phyloP scores from a whole-genome alignment of 345 rosid genomes.

The Rhodamnia rubescens region DNA sequence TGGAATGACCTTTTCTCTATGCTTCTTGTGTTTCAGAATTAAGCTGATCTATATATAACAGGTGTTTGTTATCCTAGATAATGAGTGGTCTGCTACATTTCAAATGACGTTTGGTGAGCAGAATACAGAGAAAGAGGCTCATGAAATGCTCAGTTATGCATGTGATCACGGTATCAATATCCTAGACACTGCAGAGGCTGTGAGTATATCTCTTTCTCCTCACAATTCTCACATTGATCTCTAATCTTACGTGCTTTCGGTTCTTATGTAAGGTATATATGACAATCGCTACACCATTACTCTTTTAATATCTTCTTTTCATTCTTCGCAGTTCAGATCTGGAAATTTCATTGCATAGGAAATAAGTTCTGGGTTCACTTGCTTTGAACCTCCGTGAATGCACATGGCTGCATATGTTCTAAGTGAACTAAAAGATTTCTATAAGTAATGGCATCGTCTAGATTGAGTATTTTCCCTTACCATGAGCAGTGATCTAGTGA shows the following conservation, averaged over 20 bases:
- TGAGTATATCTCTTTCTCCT: slow-evolving; percentile 15
- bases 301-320: not conserved
- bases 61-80: not conserved
- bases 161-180: slow-evolving; percentile 60
- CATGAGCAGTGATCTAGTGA: not conserved
- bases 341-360: not conserved
- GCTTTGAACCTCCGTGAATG: not conserved
- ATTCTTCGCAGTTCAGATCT: not conserved
- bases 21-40: not conserved
- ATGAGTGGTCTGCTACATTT: not conserved
- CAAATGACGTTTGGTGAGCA: slow-evolving; percentile 93
- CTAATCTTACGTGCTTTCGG: not conserved
- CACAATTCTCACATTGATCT: not conserved
- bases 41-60: not conserved
- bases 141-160: slow-evolving; percentile 64
- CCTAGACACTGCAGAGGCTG: slow-evolving; percentile 76
- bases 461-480: not conserved
- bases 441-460: not conserved
- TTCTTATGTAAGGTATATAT: not conserved
- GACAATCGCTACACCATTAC: not conserved
- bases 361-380: not conserved
- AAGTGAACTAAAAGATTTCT: not conserved
- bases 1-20: no score
- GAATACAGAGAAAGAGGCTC: slow-evolving; percentile 82
- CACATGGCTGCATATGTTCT: not conserved